A percentile compares a stretch with the other conserved stretches of the same genome.
Evolutionary conservation across 352 stramenopile genomes (phyloP).

Genomic region (Globisporangium nodosum): DNA sequence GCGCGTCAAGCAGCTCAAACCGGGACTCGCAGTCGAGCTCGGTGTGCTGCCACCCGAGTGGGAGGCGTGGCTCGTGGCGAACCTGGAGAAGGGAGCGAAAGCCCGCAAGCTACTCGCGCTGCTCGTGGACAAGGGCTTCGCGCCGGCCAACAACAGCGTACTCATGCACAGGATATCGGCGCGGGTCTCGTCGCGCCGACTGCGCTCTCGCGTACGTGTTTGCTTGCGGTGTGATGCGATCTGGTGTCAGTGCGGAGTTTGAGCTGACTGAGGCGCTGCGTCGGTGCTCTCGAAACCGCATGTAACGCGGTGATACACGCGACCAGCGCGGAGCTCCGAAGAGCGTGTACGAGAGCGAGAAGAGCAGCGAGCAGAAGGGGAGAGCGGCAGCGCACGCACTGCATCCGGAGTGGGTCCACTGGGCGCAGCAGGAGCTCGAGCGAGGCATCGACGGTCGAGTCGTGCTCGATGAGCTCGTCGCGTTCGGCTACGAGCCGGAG

Average conservation of each 20-base stretch:
- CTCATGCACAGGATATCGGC: constrained; percentile 67
- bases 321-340: constrained; percentile 31
- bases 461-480: constrained; percentile 48
- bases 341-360: constrained; percentile 30
- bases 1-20: constrained; percentile 53
- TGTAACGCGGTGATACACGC: neutral
- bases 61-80: constrained; percentile 55
- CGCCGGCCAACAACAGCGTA: constrained; percentile 32
- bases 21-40: constrained; percentile 43
- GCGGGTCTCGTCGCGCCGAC: constrained; percentile 35
- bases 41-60: constrained; percentile 49
- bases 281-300: neutral
- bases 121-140: constrained; percentile 56
- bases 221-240: neutral
- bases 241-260: neutral
- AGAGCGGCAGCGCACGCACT: constrained; percentile 19
- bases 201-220: constrained; percentile 38
- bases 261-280: neutral
- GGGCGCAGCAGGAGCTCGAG: constrained; percentile 52
- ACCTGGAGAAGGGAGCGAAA: constrained; percentile 46
- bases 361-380: constrained; percentile 5
- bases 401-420: constrained; percentile 59
- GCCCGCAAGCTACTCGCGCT: constrained; percentile 45
- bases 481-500: constrained; percentile 40
- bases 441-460: constrained; percentile 52